These are phyloP conservation scores for Dryas drummondii DNA, from an alignment of 306 rosid genomes.

Conservation along the genomic window DNA sequence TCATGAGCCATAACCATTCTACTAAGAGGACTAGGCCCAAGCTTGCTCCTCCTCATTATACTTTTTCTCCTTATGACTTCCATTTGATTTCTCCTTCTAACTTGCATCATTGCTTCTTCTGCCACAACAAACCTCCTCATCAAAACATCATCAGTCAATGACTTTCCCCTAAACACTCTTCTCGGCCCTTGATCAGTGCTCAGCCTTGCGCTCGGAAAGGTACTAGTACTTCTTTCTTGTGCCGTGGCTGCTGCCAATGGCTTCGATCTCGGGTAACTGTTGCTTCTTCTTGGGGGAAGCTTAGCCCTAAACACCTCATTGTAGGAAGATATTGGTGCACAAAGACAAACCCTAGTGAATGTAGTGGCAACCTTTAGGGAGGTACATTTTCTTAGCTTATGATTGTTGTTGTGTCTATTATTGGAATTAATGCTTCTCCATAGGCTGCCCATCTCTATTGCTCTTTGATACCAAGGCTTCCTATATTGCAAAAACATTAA, in stretches of 20 bases:
- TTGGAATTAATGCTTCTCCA: conserved; percentile 49
- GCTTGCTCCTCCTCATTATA: conserved; percentile 60
- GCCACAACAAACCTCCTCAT: conserved; percentile 89
- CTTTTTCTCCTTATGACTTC: conserved; percentile 72
- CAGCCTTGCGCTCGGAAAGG: conserved; percentile 39
- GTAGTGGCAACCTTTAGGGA: conserved; percentile 81
- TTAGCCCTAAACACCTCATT: conserved; percentile 70
- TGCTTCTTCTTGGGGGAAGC: conserved; percentile 81
- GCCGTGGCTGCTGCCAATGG: conserved; percentile 34
- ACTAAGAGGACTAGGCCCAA: conserved; percentile 88
- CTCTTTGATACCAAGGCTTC: conserved; percentile 97
- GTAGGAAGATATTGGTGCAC: conserved; percentile 90
- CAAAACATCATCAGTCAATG: conserved; percentile 84
- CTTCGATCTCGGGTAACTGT: conserved; percentile 77
- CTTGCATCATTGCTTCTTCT: conserved; percentile 98
- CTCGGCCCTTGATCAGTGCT: conserved; percentile 59
- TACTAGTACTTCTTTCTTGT: conserved; percentile 29
- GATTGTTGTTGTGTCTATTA: conserved; percentile 16
- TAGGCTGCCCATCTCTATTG: conserved; percentile 52
- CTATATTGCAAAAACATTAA: conserved; percentile 2
- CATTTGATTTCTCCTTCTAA: conserved; percentile 84
- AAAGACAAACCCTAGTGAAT: conserved; percentile 85
- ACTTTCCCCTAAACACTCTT: conserved; percentile 79
- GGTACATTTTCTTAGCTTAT: conserved; percentile 71
- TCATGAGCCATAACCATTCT: conserved; percentile 63